Evolutionary conservation across 805 yeast species (phyloP).

Genomic region (Wickerhamiella kurtzmanii): DNA sequence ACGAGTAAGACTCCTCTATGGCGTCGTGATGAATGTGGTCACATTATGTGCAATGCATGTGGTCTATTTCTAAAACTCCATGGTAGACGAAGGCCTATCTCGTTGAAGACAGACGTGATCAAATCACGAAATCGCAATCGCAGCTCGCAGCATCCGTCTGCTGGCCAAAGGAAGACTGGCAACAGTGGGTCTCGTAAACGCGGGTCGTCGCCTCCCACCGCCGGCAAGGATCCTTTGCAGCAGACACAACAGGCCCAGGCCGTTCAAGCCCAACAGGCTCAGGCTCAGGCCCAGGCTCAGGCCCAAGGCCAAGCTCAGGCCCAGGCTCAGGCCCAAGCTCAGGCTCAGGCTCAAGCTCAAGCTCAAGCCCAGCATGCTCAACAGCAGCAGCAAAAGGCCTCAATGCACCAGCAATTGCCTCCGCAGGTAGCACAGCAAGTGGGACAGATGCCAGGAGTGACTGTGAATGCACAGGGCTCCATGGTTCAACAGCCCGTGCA

Average conservation of each 20-base stretch:
- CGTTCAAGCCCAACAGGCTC: constrained; percentile 1
- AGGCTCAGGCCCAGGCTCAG: neutral
- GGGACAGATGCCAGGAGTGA: no score
- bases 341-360: neutral
- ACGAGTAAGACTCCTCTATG: constrained; percentile 90
- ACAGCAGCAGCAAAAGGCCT: no score
- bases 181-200: constrained; percentile 6
- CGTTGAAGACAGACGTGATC: constrained; percentile 83
- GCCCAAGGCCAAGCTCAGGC: neutral
- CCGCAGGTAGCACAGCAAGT: no score
- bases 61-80: constrained; percentile 86
- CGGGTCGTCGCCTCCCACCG: constrained; percentile 5
- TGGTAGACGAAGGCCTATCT: constrained; percentile 86
- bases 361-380: neutral
- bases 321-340: neutral
- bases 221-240: constrained; percentile 2
- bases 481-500: constrained; percentile 5
- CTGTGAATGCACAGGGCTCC: neutral
- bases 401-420: no score
- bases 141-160: neutral
- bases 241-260: constrained; percentile 1
- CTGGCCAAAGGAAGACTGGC: constrained; percentile 5
- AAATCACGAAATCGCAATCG: constrained; percentile 65
- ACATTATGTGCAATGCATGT: constrained; percentile 92
- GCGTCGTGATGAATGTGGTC: constrained; percentile 88